Evolutionary conservation across 2,329 filamentous ascomycete genomes (phyloP).

Genomic region (Xylariaceae sp.): DNA sequence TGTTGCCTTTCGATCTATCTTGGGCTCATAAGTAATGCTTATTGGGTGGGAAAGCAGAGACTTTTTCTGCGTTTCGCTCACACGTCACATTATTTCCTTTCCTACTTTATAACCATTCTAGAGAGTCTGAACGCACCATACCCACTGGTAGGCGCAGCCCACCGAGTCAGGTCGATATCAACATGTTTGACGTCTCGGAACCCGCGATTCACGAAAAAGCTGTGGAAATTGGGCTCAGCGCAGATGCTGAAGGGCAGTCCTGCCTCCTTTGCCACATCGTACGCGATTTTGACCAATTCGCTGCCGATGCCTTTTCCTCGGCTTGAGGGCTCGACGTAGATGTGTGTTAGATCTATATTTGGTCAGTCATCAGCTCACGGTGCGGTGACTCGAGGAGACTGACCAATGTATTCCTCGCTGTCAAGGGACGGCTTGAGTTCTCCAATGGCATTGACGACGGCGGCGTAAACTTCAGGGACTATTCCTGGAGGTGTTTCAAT

Average conservation of each 20-base stretch:
- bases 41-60: no score
- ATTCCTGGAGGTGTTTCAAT: not conserved
- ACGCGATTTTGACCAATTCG: slow-evolving; percentile 1
- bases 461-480: slow-evolving; percentile 4
- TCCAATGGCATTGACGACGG: not conserved
- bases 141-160: slow-evolving; percentile 8
- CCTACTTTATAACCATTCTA: slow-evolving; percentile 1
- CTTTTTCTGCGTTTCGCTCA: no score
- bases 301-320: slow-evolving; percentile 11
- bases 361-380: not conserved
- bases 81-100: no score
- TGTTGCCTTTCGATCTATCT: no score
- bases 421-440: slow-evolving; percentile 5
- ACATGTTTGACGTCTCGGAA: slow-evolving; percentile 7
- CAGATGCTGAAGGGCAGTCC: slow-evolving; percentile 5
- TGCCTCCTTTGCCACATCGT: not conserved
- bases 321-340: slow-evolving; percentile 14
- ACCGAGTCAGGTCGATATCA: slow-evolving; percentile 12
- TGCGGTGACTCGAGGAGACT: not conserved
- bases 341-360: slow-evolving; percentile 5
- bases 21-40: no score
- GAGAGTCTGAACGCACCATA: slow-evolving; percentile 15
- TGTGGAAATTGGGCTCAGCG: slow-evolving; percentile 11
- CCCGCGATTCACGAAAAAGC: slow-evolving; percentile 11
- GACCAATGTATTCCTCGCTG: slow-evolving; percentile 9